Conservation (phyloP, 208 protist species). For the Lotmaria passim region DNA sequence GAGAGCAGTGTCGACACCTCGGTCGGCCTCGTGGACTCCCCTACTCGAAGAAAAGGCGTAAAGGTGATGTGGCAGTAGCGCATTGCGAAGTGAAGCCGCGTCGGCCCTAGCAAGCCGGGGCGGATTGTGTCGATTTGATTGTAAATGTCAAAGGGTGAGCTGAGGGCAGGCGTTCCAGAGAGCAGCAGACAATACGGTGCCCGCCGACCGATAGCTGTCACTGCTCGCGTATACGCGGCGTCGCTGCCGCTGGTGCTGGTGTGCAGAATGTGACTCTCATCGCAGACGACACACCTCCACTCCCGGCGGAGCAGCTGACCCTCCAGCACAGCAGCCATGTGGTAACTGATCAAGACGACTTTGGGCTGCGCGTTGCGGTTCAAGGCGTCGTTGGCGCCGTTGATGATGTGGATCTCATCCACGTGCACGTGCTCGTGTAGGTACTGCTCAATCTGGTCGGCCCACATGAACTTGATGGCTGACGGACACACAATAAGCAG, state of each 20-base stretch:
- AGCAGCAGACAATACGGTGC: constrained; percentile 70
- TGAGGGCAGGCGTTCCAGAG: constrained; percentile 68
- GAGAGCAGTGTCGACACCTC: constrained; percentile 62
- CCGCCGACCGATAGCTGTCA: constrained; percentile 44
- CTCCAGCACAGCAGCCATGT: constrained; percentile 73
- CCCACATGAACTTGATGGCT: constrained; percentile 80
- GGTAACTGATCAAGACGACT: constrained; percentile 82
- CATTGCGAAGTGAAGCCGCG: constrained; percentile 72
- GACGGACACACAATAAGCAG: constrained; percentile 81
- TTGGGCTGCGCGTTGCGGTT: constrained; percentile 41
- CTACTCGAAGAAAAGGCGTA: constrained; percentile 59
- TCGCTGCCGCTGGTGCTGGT: constrained; percentile 66
- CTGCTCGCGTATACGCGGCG: constrained; percentile 66
- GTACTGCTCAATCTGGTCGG: constrained; percentile 81
- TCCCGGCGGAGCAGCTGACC: constrained; percentile 35
- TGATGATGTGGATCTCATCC: constrained; percentile 76
- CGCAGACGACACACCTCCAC: constrained; percentile 69
- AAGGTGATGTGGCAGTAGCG: constrained; percentile 65
- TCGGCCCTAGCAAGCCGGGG: constrained; percentile 57
- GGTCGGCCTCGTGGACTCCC: constrained; percentile 41
- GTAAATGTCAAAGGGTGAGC: constrained; percentile 78
- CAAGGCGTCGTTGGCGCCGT: constrained; percentile 65
- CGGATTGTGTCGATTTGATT: constrained; percentile 74
- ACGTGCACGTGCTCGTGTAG: constrained; percentile 63
- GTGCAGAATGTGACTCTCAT: constrained; percentile 86